Base-by-base conservation (phyloP, 768 basidiomycete species). In the Amanita rubescens region DNA sequence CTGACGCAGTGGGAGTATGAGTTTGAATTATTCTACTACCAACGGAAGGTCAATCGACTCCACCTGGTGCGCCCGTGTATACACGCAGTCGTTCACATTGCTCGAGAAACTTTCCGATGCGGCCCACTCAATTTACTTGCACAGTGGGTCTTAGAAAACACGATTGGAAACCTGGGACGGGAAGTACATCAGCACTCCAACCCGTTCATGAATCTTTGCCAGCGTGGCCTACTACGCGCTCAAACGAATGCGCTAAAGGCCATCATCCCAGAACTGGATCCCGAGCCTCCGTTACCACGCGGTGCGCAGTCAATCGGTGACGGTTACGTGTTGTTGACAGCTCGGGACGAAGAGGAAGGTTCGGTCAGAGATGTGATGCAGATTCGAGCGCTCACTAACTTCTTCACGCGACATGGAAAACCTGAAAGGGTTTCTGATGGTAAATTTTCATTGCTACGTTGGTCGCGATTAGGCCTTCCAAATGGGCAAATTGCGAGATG, bases 401-500 rank as follows among this genome's bases (percentile, higher is more conserved):
- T 47, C 45, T 47, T 47, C n/a, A 17, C 3, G 11, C 3, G 7
- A 20, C 12, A 32, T 47, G 45, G 12, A 5, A 32, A 33, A 17
- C 45, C 27, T 47, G 45, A 17, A 6, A n/a, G 53, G 56, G 24
- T 51, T 20, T 33, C 43, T 30, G 3, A 41, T 11, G 27, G 41
- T n/a, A 53, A 50, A 51, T 22, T 19, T 44, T 17, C 44, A 45
- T 34, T 51, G 44, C n/a, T 53, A 30, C 56, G 57, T 19, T 73
- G 73, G 72, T 67, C 69, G 11, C 60, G 69, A 3, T 42, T 74
- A 0, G 61, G 49, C 9, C 60, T 74, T 27, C 68, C 69, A 17
- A 74, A 70, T 62, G 69, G 69, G 0, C 72, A 74, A 55, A 60
- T 69, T 51, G 69, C 63, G 9, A 59, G 65, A 2, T 70, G 67